Evolutionary conservation across 2,329 filamentous ascomycete species (phyloP).

Genomic region (Cytospora leucostoma): DNA sequence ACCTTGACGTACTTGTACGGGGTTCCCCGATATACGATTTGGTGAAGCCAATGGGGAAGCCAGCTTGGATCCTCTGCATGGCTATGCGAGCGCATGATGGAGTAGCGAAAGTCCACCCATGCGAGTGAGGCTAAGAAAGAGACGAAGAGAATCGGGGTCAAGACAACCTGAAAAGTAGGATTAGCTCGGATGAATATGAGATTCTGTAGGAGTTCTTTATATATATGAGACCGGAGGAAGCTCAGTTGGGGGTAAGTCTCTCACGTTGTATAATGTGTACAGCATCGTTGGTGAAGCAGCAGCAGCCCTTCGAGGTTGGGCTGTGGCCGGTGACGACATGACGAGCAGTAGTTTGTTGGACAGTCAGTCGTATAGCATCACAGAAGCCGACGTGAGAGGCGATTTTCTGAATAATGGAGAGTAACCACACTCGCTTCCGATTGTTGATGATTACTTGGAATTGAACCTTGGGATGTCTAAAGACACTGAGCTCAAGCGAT

Average conservation of each 20-base stretch:
- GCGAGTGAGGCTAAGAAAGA: conserved; percentile 67
- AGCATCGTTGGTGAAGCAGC: conserved; percentile 22
- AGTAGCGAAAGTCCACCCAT: conserved; percentile 61
- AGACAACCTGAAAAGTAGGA: conserved; percentile 43
- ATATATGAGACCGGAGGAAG: background rate
- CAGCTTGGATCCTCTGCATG: conserved; percentile 37
- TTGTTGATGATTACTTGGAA: too few species aligned
- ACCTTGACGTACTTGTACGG: conserved; percentile 41
- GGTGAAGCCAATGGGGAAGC: conserved; percentile 45
- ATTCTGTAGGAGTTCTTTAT: background rate
- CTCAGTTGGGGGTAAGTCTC: background rate
- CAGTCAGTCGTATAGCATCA: background rate
- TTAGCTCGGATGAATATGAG: background rate
- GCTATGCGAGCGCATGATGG: conserved; percentile 49
- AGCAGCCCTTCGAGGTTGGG: conserved; percentile 16
- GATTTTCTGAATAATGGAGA: background rate
- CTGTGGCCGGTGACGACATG: conserved; percentile 23
- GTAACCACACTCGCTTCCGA: background rate
- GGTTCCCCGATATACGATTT: conserved; percentile 43
- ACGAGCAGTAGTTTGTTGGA: background rate
- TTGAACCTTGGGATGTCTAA: too few species aligned
- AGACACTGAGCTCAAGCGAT: too few species aligned
- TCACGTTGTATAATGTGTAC: conserved; percentile 32
- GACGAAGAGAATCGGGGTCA: conserved; percentile 65
- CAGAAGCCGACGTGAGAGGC: background rate